Evolutionary conservation across 192 early-diverging fungal genomes (phyloP), one percentile per base, ranked within the genome.

Genomic region (Spizellomyces sp.): DNA sequence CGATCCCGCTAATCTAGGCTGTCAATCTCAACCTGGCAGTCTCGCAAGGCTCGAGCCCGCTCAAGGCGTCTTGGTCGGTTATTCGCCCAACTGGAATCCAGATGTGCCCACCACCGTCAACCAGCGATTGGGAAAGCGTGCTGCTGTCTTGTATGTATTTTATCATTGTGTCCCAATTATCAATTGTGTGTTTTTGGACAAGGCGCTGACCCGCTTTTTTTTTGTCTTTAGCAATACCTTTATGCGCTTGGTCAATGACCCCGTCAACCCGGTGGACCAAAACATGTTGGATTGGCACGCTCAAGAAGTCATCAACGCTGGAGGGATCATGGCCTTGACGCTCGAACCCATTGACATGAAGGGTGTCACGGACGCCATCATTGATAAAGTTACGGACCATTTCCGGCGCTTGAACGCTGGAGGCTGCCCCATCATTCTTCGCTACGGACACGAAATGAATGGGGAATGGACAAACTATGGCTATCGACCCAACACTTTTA

Each of bases 401-500:
- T 64, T 66, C 19, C 10, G 15, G 4, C 45, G 65, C 6, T 50
- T 82, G 41, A 83, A 83, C 21, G 41, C 62, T 0, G 47, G 69
- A 19, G 82, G 82, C 22, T 74, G 76, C 1, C 82, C 82, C 15
- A 56, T 83, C 14, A 47, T 82, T 10, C 46, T 83, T 45, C 73
- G 82, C 5, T 83, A 58, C 44, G 80, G 80, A 47, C 82, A 83
- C 59, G 82, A 83, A 58, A 83, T 83, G 82, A 83, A 83, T 62
- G 82, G 74, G 22, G 71, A 77, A n/a, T 77, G 75, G 77, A 52
- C 56, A 41, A 10, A 19, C 10, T 77, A 77, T 50, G 77, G 77
- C 17, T 62, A 74, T 14, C 64, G 70, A 44, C 82, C 82, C 19
- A 66, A 45, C 5, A 42, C 10, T 7, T 83, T 65, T 68, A 77